Evolutionary conservation across 2,329 filamentous ascomycete genomes (phyloP), one percentile per base, ranked within the genome.

Genomic region (Trichoderma harzianum): DNA sequence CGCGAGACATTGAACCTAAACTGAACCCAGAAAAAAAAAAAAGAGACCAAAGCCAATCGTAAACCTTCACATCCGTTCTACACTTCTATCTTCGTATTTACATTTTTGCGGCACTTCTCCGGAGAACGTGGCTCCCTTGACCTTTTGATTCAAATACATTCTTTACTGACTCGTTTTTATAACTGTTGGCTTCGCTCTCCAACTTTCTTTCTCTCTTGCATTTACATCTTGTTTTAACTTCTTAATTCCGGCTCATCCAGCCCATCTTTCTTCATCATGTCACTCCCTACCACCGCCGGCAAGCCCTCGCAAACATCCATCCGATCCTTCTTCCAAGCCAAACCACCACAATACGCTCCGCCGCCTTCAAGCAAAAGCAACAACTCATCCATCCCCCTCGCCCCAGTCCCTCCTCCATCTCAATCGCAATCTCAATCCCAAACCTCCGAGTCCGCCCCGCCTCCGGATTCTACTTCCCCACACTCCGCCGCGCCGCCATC

Each of bases 281-380:
- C 82, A 60, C 81, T 82, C 69, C 82, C 83, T 60, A 80, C 78
- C 16, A 80, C 78, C 12, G 79, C 78, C 14, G 81, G 81, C 14
- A 81, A 81, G 71, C 80, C 79, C 60, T 77, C 80, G 28, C 87
- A 90, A 77, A 80, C 85, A 51, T 90, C 89, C 60, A 91, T 91
- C 76, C 87, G 86, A 69, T 90, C 87, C 69, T 91, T 91, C 82
- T 91, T 91, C 79, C 83, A 82, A 57, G 81, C 82, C 71, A 86
- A 86, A 75, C 78, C 83, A 28, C 78, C 80, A 55, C 78, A 80
- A 69, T 80, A 81, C 79, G 79, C 78, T 60, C 78, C 81, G 70
- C 81, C 81, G 10, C 80, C 80, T 8, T 74, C 77, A 43, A 67
- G 58, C 62, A 62, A 63, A 10, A 71, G 72, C 75, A 75, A 71